Conservation (phyloP, 176 grass and related monocot species). For the Triticum urartu region DNA sequence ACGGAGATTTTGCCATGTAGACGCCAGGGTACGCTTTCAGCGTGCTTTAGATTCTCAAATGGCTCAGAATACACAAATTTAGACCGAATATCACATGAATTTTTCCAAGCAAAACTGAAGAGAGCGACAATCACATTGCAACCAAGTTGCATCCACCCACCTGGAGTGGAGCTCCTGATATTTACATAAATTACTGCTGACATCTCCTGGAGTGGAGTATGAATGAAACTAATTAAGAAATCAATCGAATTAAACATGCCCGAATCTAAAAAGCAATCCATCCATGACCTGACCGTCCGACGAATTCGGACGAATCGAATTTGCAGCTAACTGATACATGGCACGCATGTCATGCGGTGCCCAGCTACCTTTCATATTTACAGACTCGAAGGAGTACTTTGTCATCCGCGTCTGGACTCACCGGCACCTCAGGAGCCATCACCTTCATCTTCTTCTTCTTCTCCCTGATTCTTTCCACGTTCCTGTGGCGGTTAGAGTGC, state of each 20-base stretch:
- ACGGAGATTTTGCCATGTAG: background rate
- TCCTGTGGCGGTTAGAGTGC: constrained; percentile 57
- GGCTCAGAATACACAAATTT: background rate
- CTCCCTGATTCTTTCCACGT: constrained; percentile 24
- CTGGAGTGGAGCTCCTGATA: background rate
- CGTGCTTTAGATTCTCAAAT: background rate
- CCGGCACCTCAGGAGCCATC: background rate
- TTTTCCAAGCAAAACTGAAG: background rate
- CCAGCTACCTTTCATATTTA: constrained; percentile 18
- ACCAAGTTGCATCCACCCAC: background rate
- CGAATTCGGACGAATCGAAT: background rate
- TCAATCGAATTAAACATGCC: background rate
- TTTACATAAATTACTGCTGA: background rate
- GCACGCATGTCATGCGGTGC: background rate
- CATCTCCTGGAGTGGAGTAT: background rate
- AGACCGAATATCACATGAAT: background rate
- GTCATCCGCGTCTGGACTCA: background rate
- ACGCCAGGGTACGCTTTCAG: background rate
- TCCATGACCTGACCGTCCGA: background rate
- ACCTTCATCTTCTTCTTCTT: background rate
- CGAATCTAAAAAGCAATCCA: background rate
- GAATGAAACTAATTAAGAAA: constrained; percentile 1
- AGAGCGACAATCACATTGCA: background rate
- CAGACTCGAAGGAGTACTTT: background rate
- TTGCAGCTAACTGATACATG: background rate